These are phyloP conservation scores for Dictyostelium citrinum DNA, from an alignment of 78 protist genomes.

Conservation along the genomic window DNA sequence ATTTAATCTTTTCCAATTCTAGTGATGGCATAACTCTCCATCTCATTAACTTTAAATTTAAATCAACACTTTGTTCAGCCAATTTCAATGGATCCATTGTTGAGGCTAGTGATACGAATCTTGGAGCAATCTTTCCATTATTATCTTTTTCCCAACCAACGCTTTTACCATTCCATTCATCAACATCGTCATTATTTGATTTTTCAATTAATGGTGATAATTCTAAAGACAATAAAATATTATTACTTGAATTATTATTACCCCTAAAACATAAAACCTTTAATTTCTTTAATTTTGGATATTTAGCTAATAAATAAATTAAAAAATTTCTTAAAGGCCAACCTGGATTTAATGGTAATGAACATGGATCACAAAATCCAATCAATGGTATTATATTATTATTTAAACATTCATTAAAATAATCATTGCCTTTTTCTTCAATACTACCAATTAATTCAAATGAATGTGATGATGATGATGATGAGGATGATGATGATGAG, in stretches of 20 bases:
- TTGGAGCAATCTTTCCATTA: slow-evolving; percentile 83
- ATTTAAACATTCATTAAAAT: not conserved
- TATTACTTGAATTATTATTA: not conserved
- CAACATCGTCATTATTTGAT: not conserved
- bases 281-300: not conserved
- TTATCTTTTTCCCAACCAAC: slow-evolving; percentile 94
- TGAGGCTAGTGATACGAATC: slow-evolving; percentile 70
- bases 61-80: slow-evolving; percentile 76
- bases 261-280: slow-evolving; percentile 12
- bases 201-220: not conserved
- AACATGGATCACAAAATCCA: slow-evolving; percentile 84
- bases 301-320: not conserved
- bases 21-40: slow-evolving; percentile 97
- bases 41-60: slow-evolving; percentile 97
- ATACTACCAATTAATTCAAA: not conserved
- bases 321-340: slow-evolving; percentile 92
- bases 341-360: slow-evolving; percentile 81
- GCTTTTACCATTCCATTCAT: not conserved
- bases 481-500: too few species aligned
- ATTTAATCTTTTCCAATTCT: slow-evolving; percentile 86
- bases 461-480: not conserved
- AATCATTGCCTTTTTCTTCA: not conserved
- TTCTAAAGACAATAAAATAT: not conserved
- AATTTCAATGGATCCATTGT: slow-evolving; percentile 78
- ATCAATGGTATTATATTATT: not conserved